Evolutionary conservation across 805 yeast species (phyloP), one percentile per base, ranked within the genome.

Genomic region (Lipomyces yamadae): DNA sequence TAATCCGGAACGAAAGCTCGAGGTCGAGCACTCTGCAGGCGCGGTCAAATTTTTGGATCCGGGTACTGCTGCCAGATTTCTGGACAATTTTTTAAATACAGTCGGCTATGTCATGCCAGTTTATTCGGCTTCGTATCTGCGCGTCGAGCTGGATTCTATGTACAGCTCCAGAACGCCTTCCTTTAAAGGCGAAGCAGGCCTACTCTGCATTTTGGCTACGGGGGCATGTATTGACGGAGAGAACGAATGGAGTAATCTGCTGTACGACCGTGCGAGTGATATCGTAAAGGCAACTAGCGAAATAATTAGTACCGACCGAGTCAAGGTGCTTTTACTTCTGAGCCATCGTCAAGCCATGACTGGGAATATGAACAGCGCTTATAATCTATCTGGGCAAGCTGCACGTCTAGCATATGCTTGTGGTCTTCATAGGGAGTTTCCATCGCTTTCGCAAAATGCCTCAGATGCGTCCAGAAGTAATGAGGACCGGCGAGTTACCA

Each of bases 401-500:
- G 70, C 65, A 6, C 60, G 70, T 4, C 35, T 67, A 11, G 69
- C 69, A 8, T 67, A 65, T 58, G 69, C 70, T 2, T 67, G 68
- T 59, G 70, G 70, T 1, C 50, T 67, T 24, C 70, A 67, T 42
- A 59, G 70, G 10, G 70, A 67, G 29, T 67, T 67, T 48, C 69
- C 70, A 5, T 58, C 66, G 7, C 56, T 67, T 10, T 67, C 70
- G 6, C 55, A 61, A 29, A 58, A 62, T 52, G 42, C 70, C n/a
- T 37, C 60, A 2, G 63, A 65, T 55, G 63, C 60, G 2, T 34
- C 65, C 2, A 53, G 39, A 6, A 60, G 59, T 35, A 60, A 53
- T 24, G 62, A 60, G 15, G 70, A 67, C 39, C 52, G 70, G 5
- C 62, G 64, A 11, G 34, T 35, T 4, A 62, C 70, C 5, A 13